Percentiles rank a stretch among this genome's conserved stretches.
These are phyloP conservation scores for Monascus purpureus DNA, from an alignment of 495 filamentous ascomycete species.

Conservation along the genomic window DNA sequence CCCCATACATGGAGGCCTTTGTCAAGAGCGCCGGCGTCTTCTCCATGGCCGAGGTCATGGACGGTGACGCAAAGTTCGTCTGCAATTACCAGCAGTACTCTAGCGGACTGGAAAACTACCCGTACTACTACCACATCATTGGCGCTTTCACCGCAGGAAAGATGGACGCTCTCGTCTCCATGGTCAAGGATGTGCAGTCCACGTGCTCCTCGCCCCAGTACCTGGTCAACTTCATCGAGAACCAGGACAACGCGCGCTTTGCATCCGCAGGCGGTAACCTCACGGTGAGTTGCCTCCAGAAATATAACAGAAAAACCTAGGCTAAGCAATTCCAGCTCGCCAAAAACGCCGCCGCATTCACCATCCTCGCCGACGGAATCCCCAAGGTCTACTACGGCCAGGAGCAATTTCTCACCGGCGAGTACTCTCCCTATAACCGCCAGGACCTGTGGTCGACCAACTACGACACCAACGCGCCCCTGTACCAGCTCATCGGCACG, in stretches of 20 bases:
- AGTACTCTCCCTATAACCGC: conserved; percentile 47
- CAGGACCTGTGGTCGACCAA: conserved; percentile 59
- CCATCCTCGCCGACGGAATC: conserved; percentile 53
- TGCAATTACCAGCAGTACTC: conserved; percentile 35
- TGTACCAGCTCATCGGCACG: conserved; percentile 44
- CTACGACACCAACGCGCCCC: conserved; percentile 42
- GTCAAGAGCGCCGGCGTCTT: conserved; percentile 42
- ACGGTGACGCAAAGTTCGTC: conserved; percentile 38
- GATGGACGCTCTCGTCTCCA: conserved; percentile 36
- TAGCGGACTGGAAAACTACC: conserved; percentile 53
- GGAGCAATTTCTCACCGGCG: conserved; percentile 54
- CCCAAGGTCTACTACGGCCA: conserved; percentile 56
- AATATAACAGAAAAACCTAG: no score
- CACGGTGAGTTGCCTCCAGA: conserved; percentile 20
- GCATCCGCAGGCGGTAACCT: conserved; percentile 28
- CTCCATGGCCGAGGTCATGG: conserved; percentile 51
- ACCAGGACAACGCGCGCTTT: conserved; percentile 59
- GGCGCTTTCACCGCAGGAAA: conserved; percentile 45
- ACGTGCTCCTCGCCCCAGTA: conserved; percentile 39
- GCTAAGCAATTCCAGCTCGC: conserved; percentile 39
- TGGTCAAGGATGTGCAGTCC: conserved; percentile 33
- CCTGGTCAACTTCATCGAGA: conserved; percentile 61
- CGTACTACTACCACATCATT: conserved; percentile 49
- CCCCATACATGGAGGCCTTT: conserved; percentile 51
- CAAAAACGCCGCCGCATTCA: conserved; percentile 57